Base-by-base conservation (phyloP, 2,329 filamentous ascomycete species). In the Cladorrhinum sp. region DNA sequence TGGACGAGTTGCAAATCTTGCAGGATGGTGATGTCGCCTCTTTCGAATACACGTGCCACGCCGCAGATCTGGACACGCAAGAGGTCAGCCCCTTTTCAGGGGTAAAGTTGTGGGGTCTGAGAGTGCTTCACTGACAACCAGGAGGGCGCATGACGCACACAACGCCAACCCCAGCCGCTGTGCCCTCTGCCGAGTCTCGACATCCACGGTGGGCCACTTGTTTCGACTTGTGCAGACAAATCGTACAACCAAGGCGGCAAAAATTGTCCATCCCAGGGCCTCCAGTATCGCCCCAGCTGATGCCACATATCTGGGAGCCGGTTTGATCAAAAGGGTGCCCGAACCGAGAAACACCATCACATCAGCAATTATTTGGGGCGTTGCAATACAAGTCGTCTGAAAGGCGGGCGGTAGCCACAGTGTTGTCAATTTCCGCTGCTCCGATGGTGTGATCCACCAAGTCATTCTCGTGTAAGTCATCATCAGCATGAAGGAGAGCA, bases 401-500 rank as follows among this genome's bases (percentile, higher is more conserved):
- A 46, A 58, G n/a, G 49, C 50, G 18, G 56, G 55, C n/a, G 63
- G 63, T 36, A 63, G n/a, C 60, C 63, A 62, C 21, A 62, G 46
- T 8, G 36, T 57, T 39, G 48, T 21, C 10, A 50, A n/a, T 5
- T 24, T 60, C 9, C 58, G 56, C 16, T 61, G 50, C 55, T 63
- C 56, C 7, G 51, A 9, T 0, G 61, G 56, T 23, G 61, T 60
- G 28, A 65, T 55, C 63, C 58, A 65, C 59, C 59, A 62, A 12
- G 58, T 60, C 21, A 65, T 21, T 12, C 63, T 46, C 3, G 63
- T 65, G 53, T 65, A 63, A 5, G 63, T 65, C 51, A 65, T 61
- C 10, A 60, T 53, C 18, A 65, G 28, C 16, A 42, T 26, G 2
- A 62, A 21, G 21, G 39, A 42, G 20, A 59, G 21, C 26, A 60